Conservation (phyloP, 495 filamentous ascomycete species). For the Umbilicaria muhlenbergii region DNA sequence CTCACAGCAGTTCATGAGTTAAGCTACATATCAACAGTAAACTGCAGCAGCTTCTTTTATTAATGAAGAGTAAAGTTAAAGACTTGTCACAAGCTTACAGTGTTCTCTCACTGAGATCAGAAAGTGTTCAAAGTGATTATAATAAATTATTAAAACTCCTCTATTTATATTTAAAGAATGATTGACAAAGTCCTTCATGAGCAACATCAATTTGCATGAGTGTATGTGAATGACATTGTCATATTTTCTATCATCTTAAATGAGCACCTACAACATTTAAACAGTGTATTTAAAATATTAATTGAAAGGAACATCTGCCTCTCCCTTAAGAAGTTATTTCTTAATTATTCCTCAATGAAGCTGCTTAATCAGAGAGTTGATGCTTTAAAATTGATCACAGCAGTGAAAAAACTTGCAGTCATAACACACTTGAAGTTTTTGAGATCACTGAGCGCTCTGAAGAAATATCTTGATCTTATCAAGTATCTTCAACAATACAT, state of each 20-base stretch:
- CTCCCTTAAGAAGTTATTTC: constrained; percentile 1
- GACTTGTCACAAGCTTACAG: background rate
- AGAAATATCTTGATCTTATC: background rate
- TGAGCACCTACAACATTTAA: constrained; percentile 2
- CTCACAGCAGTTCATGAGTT: too few species aligned
- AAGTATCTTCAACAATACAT: constrained; percentile 1
- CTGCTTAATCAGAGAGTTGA: constrained; percentile 5
- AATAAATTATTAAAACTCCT: background rate
- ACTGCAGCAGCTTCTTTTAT: too few species aligned
- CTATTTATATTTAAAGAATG: background rate
- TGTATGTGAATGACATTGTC: constrained; percentile 1
- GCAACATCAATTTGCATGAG: background rate
- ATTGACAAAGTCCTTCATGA: background rate
- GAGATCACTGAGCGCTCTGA: background rate
- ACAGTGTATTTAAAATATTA: background rate
- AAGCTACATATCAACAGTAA: too few species aligned
- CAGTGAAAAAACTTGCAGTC: background rate
- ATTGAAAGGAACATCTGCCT: background rate
- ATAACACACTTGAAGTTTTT: constrained; percentile 1
- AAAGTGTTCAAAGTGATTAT: background rate
- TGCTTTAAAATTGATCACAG: background rate
- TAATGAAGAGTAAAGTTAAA: too few species aligned
- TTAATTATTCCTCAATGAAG: constrained; percentile 5
- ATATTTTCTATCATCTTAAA: constrained; percentile 1
- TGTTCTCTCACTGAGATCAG: background rate